Percentiles rank a stretch among this genome's conserved stretches.
Conservation (phyloP, 139 green algal species). For the Chlamydomonas sp. region DNA sequence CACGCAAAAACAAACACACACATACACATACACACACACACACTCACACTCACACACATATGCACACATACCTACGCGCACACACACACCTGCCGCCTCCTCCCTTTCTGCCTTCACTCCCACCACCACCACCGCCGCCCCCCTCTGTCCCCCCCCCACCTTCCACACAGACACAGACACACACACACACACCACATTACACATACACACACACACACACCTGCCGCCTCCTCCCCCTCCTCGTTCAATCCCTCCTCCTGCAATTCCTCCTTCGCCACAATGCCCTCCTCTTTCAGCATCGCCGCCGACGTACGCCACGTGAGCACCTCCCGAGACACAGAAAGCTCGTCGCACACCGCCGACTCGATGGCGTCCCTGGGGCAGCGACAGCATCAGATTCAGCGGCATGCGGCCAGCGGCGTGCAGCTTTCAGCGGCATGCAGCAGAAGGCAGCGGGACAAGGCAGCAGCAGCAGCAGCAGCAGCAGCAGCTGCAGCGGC, state of each 20-base stretch:
- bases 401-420: too few species aligned
- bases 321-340: too few species aligned
- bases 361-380: too few species aligned
- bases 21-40: background rate
- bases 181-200: background rate
- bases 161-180: background rate
- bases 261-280: background rate
- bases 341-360: too few species aligned
- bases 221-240: background rate
- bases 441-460: too few species aligned
- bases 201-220: background rate
- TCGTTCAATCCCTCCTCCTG: background rate
- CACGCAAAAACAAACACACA: too few species aligned
- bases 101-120: background rate
- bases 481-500: too few species aligned
- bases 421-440: too few species aligned
- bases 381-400: too few species aligned
- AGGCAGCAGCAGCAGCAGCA: too few species aligned
- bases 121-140: background rate
- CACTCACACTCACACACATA: background rate
- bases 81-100: background rate
- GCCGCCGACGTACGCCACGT: constrained; percentile 49
- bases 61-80: background rate
- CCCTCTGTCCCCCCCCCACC: background rate
- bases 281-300: constrained; percentile 64